Evolutionary conservation across 2,329 filamentous ascomycete species (phyloP).

Genomic region (Colletotrichum ledebouriae): DNA sequence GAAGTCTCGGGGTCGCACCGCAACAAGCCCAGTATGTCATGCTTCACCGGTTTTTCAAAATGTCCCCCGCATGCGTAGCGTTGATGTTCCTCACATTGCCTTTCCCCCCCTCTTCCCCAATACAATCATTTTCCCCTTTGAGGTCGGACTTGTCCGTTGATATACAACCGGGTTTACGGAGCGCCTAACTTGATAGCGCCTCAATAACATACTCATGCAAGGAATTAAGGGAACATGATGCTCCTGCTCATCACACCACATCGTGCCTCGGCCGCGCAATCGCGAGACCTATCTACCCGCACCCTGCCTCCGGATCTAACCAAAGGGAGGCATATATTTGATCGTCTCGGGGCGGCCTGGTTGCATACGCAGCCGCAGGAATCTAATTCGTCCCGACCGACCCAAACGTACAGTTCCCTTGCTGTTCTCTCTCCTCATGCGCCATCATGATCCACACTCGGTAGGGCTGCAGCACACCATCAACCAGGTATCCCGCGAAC

Average conservation of each 20-base stretch:
- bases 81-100: neutral
- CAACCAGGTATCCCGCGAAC: slow-evolving; percentile 30
- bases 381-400: slow-evolving; percentile 32
- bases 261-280: slow-evolving; percentile 19
- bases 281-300: slow-evolving; percentile 32
- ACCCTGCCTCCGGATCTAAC: slow-evolving; percentile 31
- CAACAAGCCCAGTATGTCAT: slow-evolving; percentile 2
- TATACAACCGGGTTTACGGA: slow-evolving; percentile 24
- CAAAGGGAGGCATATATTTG: slow-evolving; percentile 32
- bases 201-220: slow-evolving; percentile 13
- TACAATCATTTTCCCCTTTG: slow-evolving; percentile 29
- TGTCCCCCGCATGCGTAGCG: neutral
- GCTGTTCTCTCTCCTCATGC: slow-evolving; percentile 21
- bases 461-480: slow-evolving; percentile 42
- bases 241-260: slow-evolving; percentile 9
- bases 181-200: slow-evolving; percentile 29
- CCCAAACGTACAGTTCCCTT: slow-evolving; percentile 24
- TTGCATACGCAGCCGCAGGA: slow-evolving; percentile 38
- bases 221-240: slow-evolving; percentile 20
- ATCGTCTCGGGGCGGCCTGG: slow-evolving; percentile 38
- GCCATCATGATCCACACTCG: slow-evolving; percentile 26
- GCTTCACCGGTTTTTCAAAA: slow-evolving; percentile 1
- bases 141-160: slow-evolving; percentile 12
- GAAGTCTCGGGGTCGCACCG: slow-evolving; percentile 7
- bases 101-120: neutral